Conservation (phyloP, 345 rosid genomes). For the Populus davidiana region DNA sequence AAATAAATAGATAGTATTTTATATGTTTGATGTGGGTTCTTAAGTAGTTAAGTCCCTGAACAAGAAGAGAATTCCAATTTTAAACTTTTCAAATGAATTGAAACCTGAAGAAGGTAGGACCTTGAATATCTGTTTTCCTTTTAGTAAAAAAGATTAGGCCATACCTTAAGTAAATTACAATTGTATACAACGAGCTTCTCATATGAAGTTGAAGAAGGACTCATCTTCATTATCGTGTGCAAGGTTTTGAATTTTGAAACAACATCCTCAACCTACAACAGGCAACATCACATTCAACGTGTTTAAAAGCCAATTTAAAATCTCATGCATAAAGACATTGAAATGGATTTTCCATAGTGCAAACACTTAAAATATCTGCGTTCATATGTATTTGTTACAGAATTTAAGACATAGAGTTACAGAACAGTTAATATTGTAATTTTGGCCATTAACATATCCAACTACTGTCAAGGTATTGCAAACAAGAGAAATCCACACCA, state of each 20-base stretch:
- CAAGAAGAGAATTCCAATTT: neutral
- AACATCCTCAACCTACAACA: conserved; percentile 58
- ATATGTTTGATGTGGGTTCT: neutral
- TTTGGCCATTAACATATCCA: neutral
- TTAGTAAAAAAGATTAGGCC: neutral
- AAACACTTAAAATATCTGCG: neutral
- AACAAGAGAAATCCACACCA: neutral
- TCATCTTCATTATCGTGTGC: conserved; percentile 52
- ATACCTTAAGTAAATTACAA: conserved; percentile 65
- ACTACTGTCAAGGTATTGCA: neutral
- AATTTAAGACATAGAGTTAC: neutral
- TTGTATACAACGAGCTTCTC: conserved; percentile 51
- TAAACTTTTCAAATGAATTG: neutral
- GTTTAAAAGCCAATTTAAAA: neutral
- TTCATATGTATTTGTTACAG: neutral
- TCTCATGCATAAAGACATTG: neutral
- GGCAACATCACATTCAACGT: neutral
- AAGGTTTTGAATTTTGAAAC: conserved; percentile 53
- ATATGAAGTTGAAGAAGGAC: conserved; percentile 57
- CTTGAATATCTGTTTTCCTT: conserved; percentile 1
- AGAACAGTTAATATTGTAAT: neutral
- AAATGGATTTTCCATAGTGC: neutral
- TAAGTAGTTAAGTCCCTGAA: neutral
- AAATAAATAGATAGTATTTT: neutral
- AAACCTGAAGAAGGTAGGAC: neutral